Evolutionary conservation across 2,329 filamentous ascomycete genomes (phyloP), one percentile per base, ranked within the genome.

Genomic region (Hymenoscyphus linearis): DNA sequence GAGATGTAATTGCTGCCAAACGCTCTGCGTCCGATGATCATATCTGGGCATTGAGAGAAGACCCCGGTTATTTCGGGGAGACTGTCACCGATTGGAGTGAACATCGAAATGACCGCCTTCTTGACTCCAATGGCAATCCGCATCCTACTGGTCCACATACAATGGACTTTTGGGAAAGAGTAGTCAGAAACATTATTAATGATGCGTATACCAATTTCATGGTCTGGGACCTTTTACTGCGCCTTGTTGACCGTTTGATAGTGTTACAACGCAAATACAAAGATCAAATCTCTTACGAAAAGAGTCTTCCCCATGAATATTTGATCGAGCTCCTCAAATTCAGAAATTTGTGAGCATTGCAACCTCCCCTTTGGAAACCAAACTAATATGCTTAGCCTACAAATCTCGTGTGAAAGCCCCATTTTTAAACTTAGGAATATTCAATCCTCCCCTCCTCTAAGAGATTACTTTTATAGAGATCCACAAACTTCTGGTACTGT

Each of bases 51-150:
- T 71, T 87, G 3, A 76, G 83, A 4, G 84, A 87, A 65, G 84
- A 87, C 66, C 83, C 84, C 1, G 71, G 71, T 0, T 86, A 85
- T 70, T 86, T 86, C 64, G 70, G 74, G 2, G 74, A 80, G 1
- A 60, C 70, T 0, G 57, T 83, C 1, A 63, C 69, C 3, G 78
- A 82, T 0, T 65, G 67, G 25, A 74, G 72, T 22, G 80, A 83
- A 12, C 82, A 85, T 65, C 71, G 76, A 0, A 68, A 69, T 9
- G 77, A 81, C 50, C 69, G 74, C 59, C 22, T 82, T 16, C 75
- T 69, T n/a, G 79, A 82, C 26, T 59, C 62, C 58, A 0, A 16
- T 65, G 2, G 76, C 76, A 10, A 53, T 9, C 25, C 26, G 25
- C 60, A 67, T 63, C 64, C 67, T 12, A 36, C 59, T n/a, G 59